phyloP scores from a whole-genome alignment of 73 alveolate species.

The Paramecium octaurelia region DNA sequence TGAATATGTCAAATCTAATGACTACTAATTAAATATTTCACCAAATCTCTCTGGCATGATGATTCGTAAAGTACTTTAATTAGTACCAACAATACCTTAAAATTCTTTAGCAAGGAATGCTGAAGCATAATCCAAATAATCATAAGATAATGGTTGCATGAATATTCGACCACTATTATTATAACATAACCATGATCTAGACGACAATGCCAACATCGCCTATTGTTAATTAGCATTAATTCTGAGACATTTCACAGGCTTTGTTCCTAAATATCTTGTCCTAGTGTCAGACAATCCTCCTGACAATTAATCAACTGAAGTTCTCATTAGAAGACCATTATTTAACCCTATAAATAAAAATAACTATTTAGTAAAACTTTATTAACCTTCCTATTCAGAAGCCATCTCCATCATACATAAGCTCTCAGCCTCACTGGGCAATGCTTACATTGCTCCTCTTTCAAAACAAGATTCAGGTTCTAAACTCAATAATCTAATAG shows the following conservation, averaged over 20 bases:
- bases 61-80: conserved; percentile 80
- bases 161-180: conserved; percentile 76
- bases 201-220: conserved; percentile 88
- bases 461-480: conserved; percentile 96
- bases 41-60: conserved; percentile 84
- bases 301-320: conserved; percentile 93
- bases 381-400: conserved; percentile 55
- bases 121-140: conserved; percentile 79
- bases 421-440: conserved; percentile 87
- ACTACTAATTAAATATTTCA: conserved; percentile 81
- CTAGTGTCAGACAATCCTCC: conserved; percentile 96
- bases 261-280: conserved; percentile 87
- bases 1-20: conserved; percentile 82
- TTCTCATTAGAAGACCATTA: conserved; percentile 94
- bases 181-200: conserved; percentile 94
- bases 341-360: conserved; percentile 91
- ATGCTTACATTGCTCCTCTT: conserved; percentile 88
- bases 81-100: conserved; percentile 83
- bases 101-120: conserved; percentile 71
- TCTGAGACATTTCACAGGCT: conserved; percentile 75
- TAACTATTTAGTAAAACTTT: conserved; percentile 62
- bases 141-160: conserved; percentile 84
- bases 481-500: conserved; percentile 95
- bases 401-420: conserved; percentile 91
- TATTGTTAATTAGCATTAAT: conserved; percentile 69